phyloP scores from a whole-genome alignment of 139 green algal species.

The Spirogloea muscicola region DNA sequence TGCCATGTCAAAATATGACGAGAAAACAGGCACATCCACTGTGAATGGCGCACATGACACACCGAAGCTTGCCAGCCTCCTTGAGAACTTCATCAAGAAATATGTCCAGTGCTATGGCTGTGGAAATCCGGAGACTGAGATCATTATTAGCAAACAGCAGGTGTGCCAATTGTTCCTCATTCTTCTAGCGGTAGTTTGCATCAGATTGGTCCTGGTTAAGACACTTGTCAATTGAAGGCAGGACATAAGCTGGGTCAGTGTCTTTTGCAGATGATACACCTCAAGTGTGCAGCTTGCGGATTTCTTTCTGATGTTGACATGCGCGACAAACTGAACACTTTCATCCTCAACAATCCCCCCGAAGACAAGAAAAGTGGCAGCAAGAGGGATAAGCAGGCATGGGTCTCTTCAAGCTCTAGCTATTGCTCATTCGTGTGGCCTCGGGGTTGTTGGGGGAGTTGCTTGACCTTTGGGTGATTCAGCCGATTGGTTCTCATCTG shows the following conservation, averaged over 20 bases:
- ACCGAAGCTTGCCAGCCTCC: constrained; percentile 73
- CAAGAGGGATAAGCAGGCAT: too few species aligned
- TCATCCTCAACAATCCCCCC: constrained; percentile 98
- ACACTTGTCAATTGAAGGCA: too few species aligned
- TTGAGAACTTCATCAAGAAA: constrained; percentile 98
- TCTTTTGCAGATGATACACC: constrained; percentile 81
- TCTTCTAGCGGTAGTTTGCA: too few species aligned
- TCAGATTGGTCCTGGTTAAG: too few species aligned
- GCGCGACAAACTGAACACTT: constrained; percentile 95
- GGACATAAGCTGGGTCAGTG: too few species aligned
- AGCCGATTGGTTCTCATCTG: too few species aligned
- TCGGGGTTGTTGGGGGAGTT: too few species aligned
- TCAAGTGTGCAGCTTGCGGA: constrained; percentile 94
- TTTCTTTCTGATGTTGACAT: constrained; percentile 85
- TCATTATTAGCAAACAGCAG: constrained; percentile 81
- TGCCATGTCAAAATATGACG: constrained; percentile 93
- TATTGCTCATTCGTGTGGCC: too few species aligned
- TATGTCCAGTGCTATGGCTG: constrained; percentile 98
- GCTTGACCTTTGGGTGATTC: too few species aligned
- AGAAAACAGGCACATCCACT: constrained; percentile 82
- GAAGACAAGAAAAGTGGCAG: constrained; percentile 75
- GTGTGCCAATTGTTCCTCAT: too few species aligned
- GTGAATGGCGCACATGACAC: constrained; percentile 87
- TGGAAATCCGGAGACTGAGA: constrained; percentile 93
- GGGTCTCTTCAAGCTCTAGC: too few species aligned